Percentiles rank a stretch among this genome's conserved stretches.
These are phyloP conservation scores for Daedaleopsis sinensis DNA, from an alignment of 768 basidiomycete species.

Conservation along the genomic window DNA sequence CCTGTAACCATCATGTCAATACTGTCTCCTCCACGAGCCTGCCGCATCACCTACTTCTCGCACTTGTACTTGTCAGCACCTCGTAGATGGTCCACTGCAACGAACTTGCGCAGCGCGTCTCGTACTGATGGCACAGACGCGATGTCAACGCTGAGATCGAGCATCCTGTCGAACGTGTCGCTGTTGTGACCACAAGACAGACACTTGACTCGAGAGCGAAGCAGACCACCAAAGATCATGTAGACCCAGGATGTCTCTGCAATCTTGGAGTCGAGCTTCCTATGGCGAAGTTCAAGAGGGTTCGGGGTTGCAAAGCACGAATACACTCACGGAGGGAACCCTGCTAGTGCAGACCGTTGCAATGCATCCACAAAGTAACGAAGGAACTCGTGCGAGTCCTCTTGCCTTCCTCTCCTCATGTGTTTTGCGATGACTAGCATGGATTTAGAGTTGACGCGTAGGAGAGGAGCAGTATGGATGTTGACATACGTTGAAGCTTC, in stretches of 20 bases:
- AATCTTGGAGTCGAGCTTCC: conserved; percentile 69
- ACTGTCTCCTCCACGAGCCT: neutral
- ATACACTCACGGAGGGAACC: conserved; percentile 63
- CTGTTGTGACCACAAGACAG: conserved; percentile 80
- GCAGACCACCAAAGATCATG: conserved; percentile 88
- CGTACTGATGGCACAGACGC: conserved; percentile 59
- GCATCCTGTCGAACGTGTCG: conserved; percentile 94
- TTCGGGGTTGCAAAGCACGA: neutral
- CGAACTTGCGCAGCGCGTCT: conserved; percentile 80
- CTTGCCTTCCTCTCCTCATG: conserved; percentile 89
- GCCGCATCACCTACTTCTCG: conserved; percentile 74
- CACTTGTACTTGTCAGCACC: conserved; percentile 98
- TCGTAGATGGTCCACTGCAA: conserved; percentile 78
- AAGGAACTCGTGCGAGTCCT: conserved; percentile 98
- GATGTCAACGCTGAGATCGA: conserved; percentile 94
- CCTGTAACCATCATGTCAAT: conserved; percentile 41
- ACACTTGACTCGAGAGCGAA: conserved; percentile 92
- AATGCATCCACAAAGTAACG: conserved; percentile 91
- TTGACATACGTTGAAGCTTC: conserved; percentile 64
- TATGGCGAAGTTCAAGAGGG: conserved; percentile 29
- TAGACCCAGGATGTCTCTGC: conserved; percentile 94
- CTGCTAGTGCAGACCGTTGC: conserved; percentile 81
- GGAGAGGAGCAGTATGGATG: neutral
- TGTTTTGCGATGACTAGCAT: conserved; percentile 84
- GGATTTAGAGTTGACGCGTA: conserved; percentile 9